Evolutionary conservation across 768 basidiomycete genomes (phyloP).

Genomic region (Lyophyllum shimeji): DNA sequence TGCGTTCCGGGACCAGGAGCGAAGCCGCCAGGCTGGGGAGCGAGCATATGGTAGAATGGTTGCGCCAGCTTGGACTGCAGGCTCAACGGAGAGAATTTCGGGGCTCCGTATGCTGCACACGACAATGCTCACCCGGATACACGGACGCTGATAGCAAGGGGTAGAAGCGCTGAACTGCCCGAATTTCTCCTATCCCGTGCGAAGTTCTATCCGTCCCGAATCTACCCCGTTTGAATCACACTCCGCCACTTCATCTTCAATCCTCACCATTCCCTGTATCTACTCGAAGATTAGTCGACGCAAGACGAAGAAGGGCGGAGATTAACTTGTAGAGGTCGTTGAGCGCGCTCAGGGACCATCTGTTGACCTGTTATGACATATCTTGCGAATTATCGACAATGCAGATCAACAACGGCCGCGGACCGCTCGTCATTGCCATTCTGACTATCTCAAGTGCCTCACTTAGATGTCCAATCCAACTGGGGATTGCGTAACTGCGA

Average conservation of each 20-base stretch:
- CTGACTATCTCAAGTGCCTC: background rate
- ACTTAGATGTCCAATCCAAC: background rate
- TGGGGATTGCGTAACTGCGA: background rate
- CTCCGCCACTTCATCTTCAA: constrained; percentile 7
- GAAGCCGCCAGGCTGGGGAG: constrained; percentile 13
- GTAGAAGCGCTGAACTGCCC: constrained; percentile 15
- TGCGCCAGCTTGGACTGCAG: constrained; percentile 15
- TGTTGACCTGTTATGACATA: constrained; percentile 4
- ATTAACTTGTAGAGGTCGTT: background rate
- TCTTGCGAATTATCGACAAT: constrained; percentile 9
- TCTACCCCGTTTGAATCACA: constrained; percentile 20
- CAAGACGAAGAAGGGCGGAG: background rate
- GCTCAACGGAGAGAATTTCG: background rate
- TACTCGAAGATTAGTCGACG: background rate
- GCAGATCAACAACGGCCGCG: constrained; percentile 6
- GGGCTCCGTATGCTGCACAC: constrained; percentile 3
- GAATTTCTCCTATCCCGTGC: constrained; percentile 25
- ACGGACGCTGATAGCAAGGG: constrained; percentile 12
- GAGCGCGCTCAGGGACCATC: background rate
- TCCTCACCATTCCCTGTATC: background rate
- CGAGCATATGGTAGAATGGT: constrained; percentile 17
- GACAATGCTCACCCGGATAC: background rate
- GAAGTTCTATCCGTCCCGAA: constrained; percentile 21
- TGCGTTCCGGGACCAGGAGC: constrained; percentile 10
- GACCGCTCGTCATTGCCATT: background rate